Evolutionary conservation across 441 rosid species (phyloP).

Genomic region (Croton laevigatus): DNA sequence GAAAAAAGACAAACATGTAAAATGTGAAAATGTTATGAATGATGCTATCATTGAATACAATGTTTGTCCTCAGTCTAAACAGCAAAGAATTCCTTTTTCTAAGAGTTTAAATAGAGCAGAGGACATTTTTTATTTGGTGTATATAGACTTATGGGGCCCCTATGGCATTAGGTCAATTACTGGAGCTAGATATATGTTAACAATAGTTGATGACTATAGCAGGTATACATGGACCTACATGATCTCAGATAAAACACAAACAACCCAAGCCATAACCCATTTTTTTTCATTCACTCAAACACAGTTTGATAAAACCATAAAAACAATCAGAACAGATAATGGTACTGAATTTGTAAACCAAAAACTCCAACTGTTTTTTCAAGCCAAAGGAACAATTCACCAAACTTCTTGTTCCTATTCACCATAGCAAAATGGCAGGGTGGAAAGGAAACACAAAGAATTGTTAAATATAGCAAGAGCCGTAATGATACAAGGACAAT

Average conservation of each 20-base stretch:
- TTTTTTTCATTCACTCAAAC: background rate
- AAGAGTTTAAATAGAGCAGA: background rate
- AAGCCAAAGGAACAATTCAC: background rate
- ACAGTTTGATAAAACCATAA: background rate
- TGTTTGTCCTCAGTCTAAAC: background rate
- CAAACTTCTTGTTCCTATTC: background rate
- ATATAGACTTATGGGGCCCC: slow-evolving; percentile 8
- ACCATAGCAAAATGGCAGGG: background rate
- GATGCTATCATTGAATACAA: no score
- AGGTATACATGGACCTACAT: slow-evolving; percentile 5
- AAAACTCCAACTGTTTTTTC: background rate
- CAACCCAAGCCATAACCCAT: background rate
- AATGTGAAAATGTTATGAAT: no score
- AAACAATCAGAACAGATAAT: background rate
- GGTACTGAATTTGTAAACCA: background rate
- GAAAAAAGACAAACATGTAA: background rate
- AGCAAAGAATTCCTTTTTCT: background rate
- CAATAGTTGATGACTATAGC: slow-evolving; percentile 4
- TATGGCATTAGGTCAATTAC: background rate
- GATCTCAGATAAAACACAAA: background rate
- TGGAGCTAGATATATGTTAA: no score
- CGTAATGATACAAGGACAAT: background rate
- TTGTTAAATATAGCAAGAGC: background rate
- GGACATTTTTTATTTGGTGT: background rate
- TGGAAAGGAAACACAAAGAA: background rate